A percentile compares a stretch with the other conserved stretches of the same genome.
phyloP scores from a whole-genome alignment of 1,284 basidiomycete genomes.

The Cutaneotrichosporon sp. region DNA sequence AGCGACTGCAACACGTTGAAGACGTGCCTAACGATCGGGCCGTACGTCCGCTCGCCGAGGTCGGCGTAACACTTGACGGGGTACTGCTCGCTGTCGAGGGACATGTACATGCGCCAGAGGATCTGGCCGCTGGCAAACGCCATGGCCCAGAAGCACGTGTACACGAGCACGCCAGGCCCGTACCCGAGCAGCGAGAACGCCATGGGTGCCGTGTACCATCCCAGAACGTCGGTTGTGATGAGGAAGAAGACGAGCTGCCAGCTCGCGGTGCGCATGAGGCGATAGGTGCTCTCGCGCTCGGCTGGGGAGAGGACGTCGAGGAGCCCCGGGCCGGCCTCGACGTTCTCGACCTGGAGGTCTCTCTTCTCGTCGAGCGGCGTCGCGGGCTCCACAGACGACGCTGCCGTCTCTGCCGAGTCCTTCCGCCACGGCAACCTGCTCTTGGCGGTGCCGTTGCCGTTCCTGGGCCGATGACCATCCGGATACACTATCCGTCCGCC shows the following conservation, averaged over 20 bases:
- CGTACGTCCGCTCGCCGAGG: constrained; percentile 25
- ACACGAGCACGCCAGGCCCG: constrained; percentile 33
- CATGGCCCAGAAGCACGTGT: constrained; percentile 21
- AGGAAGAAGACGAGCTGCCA: constrained; percentile 30
- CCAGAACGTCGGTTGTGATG: constrained; percentile 36
- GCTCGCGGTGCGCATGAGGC: constrained; percentile 20
- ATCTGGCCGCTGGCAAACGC: constrained; percentile 25
- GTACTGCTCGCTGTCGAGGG: constrained; percentile 24
- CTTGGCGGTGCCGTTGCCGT: no score
- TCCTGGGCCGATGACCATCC: not conserved
- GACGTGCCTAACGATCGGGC: constrained; percentile 9
- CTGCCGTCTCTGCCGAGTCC: not conserved
- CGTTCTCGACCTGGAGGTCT: not conserved
- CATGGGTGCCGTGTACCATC: constrained; percentile 46
- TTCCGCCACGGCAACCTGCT: not conserved
- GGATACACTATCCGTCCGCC: constrained; percentile 10
- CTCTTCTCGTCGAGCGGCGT: not conserved
- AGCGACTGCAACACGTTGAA: constrained; percentile 22
- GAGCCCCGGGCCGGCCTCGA: not conserved
- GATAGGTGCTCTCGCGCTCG: constrained; percentile 13
- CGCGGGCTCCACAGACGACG: not conserved
- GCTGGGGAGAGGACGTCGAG: constrained; percentile 1
- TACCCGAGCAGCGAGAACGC: constrained; percentile 37
- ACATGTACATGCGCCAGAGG: constrained; percentile 27
- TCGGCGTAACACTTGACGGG: constrained; percentile 27